Conservation (phyloP, 2,329 filamentous ascomycete genomes). For the Arthrobotrys conoides region DNA sequence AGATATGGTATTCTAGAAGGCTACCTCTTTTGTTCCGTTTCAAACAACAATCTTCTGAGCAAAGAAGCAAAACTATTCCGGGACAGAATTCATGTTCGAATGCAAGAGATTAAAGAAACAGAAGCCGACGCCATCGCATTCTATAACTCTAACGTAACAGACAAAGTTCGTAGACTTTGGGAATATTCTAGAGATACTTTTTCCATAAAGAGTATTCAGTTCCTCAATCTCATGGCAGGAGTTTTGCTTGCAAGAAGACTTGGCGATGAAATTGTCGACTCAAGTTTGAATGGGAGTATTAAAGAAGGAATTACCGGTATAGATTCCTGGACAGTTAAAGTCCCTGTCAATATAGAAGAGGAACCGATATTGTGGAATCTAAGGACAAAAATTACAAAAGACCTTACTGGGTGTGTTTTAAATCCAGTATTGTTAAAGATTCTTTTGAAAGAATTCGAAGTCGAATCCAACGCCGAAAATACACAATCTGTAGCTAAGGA, state of each 20-base stretch:
- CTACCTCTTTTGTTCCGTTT: constrained; percentile 8
- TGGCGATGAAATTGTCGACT: background rate
- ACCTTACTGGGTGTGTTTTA: background rate
- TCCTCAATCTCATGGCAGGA: constrained; percentile 22
- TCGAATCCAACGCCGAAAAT: background rate
- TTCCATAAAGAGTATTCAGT: constrained; percentile 8
- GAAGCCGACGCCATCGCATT: background rate
- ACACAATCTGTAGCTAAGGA: too few relatives aligned
- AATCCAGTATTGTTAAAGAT: constrained; percentile 18
- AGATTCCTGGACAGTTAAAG: background rate
- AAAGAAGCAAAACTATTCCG: background rate
- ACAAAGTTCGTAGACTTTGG: constrained; percentile 24
- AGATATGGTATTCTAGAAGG: background rate
- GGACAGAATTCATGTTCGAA: background rate
- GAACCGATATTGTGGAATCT: constrained; percentile 24
- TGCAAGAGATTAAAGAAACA: background rate
- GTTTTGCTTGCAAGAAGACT: constrained; percentile 19
- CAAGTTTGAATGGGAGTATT: background rate
- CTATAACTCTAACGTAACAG: constrained; percentile 10
- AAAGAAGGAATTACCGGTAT: background rate
- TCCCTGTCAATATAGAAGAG: background rate
- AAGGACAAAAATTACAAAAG: constrained; percentile 17
- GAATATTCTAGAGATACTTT: constrained; percentile 21
- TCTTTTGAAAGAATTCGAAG: background rate
- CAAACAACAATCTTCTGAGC: background rate